Evolutionary conservation across 441 rosid genomes (phyloP).

Genomic region (Euphorbia celastroides): DNA sequence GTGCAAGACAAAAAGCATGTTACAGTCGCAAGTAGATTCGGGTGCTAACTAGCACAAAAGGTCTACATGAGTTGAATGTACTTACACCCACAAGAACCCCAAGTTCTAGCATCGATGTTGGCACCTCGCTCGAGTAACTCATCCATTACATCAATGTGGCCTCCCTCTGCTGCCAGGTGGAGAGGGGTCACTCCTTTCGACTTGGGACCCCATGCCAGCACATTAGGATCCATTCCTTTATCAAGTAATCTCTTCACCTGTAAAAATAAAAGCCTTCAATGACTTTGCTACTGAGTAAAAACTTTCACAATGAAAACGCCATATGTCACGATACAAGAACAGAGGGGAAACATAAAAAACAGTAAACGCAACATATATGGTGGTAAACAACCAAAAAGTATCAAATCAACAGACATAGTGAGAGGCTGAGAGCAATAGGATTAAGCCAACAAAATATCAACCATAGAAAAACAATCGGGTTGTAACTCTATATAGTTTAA

Average conservation of each 20-base stretch:
- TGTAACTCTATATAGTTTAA: no score
- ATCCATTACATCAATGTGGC: conserved; percentile 80
- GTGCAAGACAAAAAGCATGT: not conserved
- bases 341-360: not conserved
- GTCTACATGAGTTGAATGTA: conserved; percentile 8
- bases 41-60: not conserved
- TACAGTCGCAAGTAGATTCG: not conserved
- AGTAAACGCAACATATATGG: no score
- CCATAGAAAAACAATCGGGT: no score
- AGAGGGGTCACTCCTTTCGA: conserved; percentile 80
- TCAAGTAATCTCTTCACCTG: conserved; percentile 68
- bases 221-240: conserved; percentile 73
- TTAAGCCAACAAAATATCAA: no score
- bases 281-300: not conserved
- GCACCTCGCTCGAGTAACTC: conserved; percentile 85
- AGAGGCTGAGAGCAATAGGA: no score
- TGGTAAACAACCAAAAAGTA: no score
- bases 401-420: no score
- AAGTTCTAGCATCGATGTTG: conserved; percentile 77
- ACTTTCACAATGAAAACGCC: not conserved
- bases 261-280: conserved; percentile 13
- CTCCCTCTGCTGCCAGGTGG: conserved; percentile 93
- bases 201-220: conserved; percentile 75
- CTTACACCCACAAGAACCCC: conserved; percentile 90
- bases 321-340: not conserved